These are phyloP conservation scores for Ophiostoma pallidulum DNA, from an alignment of 2,329 filamentous ascomycete species.

Conservation along the genomic window DNA sequence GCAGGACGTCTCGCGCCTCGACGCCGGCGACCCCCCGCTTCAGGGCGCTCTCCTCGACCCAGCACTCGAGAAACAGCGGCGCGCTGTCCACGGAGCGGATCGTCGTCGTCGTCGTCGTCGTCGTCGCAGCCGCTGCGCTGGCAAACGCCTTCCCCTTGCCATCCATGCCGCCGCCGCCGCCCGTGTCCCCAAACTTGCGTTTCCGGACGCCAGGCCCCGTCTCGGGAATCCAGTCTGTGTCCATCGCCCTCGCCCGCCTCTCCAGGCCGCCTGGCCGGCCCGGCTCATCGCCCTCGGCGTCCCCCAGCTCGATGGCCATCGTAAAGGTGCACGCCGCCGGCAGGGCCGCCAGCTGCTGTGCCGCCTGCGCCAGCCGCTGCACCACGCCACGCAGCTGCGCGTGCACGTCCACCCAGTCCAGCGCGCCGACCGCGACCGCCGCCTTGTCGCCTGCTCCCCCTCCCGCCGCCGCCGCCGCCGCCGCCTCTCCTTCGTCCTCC, in stretches of 20 bases:
- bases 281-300: background rate
- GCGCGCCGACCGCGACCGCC: too few species aligned
- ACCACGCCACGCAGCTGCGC: conserved; percentile 64
- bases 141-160: background rate
- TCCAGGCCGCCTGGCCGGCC: too few species aligned
- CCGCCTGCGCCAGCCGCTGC: conserved; percentile 50
- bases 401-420: conserved; percentile 54
- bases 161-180: conserved; percentile 15
- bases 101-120: conserved; percentile 37
- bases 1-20: background rate
- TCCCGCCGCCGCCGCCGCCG: background rate
- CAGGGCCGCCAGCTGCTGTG: conserved; percentile 45
- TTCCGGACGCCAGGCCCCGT: background rate
- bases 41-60: conserved; percentile 49
- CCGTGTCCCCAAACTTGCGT: conserved; percentile 4
- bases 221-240: conserved; percentile 8
- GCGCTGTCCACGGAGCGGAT: conserved; percentile 47
- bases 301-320: conserved; percentile 59
- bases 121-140: too few species aligned
- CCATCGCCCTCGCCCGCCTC: background rate
- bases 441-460: too few species aligned
- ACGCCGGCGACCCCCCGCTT: background rate
- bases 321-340: conserved; percentile 64
- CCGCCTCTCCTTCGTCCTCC: conserved; percentile 4
- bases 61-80: conserved; percentile 55